Percentiles rank a stretch among this genome's conserved stretches.
These are phyloP conservation scores for Calocera viscosa DNA, from an alignment of 768 basidiomycete species.

Conservation along the genomic window DNA sequence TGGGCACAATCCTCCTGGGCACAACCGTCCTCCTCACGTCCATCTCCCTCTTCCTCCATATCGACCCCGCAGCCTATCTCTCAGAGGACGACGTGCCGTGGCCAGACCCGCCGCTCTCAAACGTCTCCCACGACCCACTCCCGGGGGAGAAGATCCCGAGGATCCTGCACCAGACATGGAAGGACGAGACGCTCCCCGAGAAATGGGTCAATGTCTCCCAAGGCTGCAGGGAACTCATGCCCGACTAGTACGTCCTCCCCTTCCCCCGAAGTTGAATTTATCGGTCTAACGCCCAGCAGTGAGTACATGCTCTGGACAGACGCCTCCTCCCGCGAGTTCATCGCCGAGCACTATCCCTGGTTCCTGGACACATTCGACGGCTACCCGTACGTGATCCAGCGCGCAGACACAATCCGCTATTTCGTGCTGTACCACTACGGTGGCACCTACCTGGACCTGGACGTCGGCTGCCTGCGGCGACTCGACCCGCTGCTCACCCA, in stretches of 20 bases:
- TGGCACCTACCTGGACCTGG: conserved; percentile 91
- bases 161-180: conserved; percentile 98
- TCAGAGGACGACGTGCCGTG: conserved; percentile 54
- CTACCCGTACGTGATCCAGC: conserved; percentile 84
- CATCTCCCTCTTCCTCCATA: conserved; percentile 77
- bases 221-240: conserved; percentile 80
- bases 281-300: conserved; percentile 33
- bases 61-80: conserved; percentile 66
- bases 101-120: background rate
- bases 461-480: conserved; percentile 81
- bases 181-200: conserved; percentile 69
- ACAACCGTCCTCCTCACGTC: conserved; percentile 87
- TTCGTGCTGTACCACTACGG: conserved; percentile 94
- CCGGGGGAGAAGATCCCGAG: conserved; percentile 70
- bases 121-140: conserved; percentile 15
- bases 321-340: conserved; percentile 75
- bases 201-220: conserved; percentile 72
- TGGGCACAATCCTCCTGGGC: conserved; percentile 70
- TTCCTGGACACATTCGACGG: conserved; percentile 87
- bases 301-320: conserved; percentile 99
- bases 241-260: conserved; percentile 70
- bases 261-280: background rate
- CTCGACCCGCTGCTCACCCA: conserved; percentile 76
- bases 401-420: conserved; percentile 95
- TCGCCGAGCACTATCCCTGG: conserved; percentile 76